Conservation (phyloP, 805 yeast genomes). For the Candida ascalaphidarum region DNA sequence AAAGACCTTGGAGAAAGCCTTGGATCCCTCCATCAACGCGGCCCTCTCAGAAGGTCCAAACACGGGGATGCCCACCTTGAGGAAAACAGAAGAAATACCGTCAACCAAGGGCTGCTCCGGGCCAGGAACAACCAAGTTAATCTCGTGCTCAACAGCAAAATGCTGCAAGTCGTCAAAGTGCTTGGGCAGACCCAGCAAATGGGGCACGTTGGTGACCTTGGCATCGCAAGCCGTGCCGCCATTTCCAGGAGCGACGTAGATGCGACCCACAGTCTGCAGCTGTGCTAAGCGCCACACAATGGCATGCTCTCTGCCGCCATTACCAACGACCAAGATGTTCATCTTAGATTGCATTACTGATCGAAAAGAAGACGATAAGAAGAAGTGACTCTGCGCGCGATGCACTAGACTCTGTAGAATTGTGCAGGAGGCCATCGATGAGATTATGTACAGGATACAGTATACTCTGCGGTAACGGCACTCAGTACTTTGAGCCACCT, state of each 20-base stretch:
- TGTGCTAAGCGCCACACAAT: conserved; percentile 85
- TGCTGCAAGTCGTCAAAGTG: conserved; percentile 64
- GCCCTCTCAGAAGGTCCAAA: conserved; percentile 94
- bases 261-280: conserved; percentile 59
- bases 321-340: conserved; percentile 72
- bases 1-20: conserved; percentile 86
- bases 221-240: conserved; percentile 65
- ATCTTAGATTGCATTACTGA: no score
- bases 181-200: conserved; percentile 51
- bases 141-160: conserved; percentile 61
- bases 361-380: no score
- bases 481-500: no score
- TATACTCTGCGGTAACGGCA: no score
- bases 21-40: conserved; percentile 94
- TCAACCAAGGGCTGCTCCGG: conserved; percentile 99
- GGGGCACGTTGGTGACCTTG: conserved; percentile 61
- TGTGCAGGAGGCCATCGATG: no score
- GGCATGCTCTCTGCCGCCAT: conserved; percentile 99
- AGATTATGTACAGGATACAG: no score
- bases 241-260: conserved; percentile 94
- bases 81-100: conserved; percentile 70
- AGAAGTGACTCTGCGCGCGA: no score
- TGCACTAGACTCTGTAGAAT: no score
- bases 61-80: conserved; percentile 83
- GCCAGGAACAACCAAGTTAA: conserved; percentile 85